phyloP scores from a whole-genome alignment of 305 asterid species.

The Solanum hybrid region DNA sequence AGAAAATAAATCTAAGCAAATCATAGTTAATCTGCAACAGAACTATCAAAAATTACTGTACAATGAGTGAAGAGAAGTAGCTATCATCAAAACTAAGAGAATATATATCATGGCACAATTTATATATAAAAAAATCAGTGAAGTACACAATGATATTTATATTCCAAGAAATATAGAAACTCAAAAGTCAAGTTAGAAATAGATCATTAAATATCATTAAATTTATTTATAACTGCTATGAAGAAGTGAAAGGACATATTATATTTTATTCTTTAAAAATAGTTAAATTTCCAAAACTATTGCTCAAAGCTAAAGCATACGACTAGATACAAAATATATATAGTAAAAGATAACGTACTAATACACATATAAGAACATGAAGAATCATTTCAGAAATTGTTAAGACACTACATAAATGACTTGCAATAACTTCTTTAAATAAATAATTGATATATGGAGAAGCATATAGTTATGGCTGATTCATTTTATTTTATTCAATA shows the following conservation, averaged over 20 bases:
- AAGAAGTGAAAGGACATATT: too few relatives aligned
- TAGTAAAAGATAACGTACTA: neutral
- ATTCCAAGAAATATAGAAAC: neutral
- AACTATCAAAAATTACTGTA: neutral
- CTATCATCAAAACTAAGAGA: neutral
- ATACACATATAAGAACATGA: neutral
- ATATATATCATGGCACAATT: neutral
- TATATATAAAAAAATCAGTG: neutral
- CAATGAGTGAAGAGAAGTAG: neutral
- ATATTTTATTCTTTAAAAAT: too few relatives aligned
- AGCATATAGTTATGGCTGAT: neutral
- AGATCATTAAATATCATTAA: neutral
- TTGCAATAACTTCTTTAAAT: neutral
- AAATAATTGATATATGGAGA: neutral
- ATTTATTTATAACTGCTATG: too few relatives aligned
- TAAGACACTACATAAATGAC: neutral
- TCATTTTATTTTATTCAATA: neutral
- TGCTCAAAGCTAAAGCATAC: neutral
- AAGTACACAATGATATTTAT: neutral
- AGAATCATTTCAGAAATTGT: neutral
- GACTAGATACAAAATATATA: neutral
- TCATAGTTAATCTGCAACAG: neutral
- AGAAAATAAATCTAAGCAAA: neutral
- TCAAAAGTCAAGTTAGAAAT: neutral
- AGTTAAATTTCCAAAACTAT: neutral